Conservation (phyloP, 2,329 filamentous ascomycete species). For the Verticillium isaacii region DNA sequence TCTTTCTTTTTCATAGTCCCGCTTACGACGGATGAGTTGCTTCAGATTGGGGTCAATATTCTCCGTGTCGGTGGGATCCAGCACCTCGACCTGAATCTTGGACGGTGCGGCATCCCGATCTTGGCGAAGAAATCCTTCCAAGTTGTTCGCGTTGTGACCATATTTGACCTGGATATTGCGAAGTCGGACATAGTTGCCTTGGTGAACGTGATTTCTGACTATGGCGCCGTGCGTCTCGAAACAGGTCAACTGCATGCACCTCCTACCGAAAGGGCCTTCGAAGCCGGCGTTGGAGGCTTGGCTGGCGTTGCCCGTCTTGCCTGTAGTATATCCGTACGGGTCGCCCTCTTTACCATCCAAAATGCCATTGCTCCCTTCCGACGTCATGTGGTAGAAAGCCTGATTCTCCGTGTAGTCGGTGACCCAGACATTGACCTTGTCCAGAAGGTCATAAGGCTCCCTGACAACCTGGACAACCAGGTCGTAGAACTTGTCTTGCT, state of each 20-base stretch:
- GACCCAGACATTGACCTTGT: conserved; percentile 62
- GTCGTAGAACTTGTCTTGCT: conserved; percentile 56
- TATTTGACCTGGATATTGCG: conserved; percentile 68
- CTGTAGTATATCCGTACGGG: conserved; percentile 46
- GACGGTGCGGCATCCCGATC: conserved; percentile 39
- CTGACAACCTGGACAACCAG: conserved; percentile 66
- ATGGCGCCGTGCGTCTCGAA: conserved; percentile 63
- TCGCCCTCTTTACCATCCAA: conserved; percentile 43
- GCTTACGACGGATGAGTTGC: conserved; percentile 57
- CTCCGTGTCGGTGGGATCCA: conserved; percentile 38
- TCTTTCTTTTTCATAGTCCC: conserved; percentile 55
- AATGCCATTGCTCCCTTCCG: conserved; percentile 24
- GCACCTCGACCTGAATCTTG: conserved; percentile 53
- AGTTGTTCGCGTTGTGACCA: conserved; percentile 41
- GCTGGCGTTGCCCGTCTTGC: conserved; percentile 13
- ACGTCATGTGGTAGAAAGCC: conserved; percentile 48
- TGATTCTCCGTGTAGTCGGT: conserved; percentile 78
- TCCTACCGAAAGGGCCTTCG: conserved; percentile 70
- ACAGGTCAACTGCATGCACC: conserved; percentile 66
- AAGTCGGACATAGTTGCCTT: conserved; percentile 60
- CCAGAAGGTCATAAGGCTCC: conserved; percentile 35
- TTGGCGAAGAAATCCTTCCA: conserved; percentile 69
- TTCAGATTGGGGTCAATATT: conserved; percentile 43
- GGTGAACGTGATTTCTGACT: conserved; percentile 49
- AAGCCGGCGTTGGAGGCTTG: conserved; percentile 37